These are phyloP conservation scores for Monoraphidium neglectum DNA, from an alignment of 139 green algal species.

Conservation along the genomic window DNA sequence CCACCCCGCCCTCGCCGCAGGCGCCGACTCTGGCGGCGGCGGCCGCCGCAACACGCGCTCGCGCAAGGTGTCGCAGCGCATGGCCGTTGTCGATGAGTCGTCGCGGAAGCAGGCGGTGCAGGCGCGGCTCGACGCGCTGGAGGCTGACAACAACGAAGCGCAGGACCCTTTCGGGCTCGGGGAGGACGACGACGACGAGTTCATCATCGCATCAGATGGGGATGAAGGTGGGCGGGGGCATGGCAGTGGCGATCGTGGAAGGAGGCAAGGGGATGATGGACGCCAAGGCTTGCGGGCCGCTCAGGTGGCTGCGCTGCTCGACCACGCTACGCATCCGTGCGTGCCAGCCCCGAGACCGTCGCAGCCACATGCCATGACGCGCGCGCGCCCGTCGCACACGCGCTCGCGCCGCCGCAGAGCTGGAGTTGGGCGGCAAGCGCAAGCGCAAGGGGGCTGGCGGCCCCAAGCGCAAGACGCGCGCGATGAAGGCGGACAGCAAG, in stretches of 20 bases:
- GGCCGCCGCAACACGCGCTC: slow-evolving; percentile 40
- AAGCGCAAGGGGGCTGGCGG: slow-evolving; percentile 52
- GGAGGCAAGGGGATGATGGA: background rate
- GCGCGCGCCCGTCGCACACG: background rate
- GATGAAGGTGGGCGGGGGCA: slow-evolving; percentile 36
- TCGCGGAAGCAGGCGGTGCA: slow-evolving; percentile 56
- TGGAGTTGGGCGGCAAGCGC: slow-evolving; percentile 47
- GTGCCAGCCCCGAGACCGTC: background rate
- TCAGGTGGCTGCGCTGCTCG: background rate
- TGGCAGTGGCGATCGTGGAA: background rate
- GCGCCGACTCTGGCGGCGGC: background rate
- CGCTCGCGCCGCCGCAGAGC: slow-evolving; percentile 16
- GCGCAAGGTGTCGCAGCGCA: slow-evolving; percentile 74
- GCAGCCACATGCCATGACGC: slow-evolving; percentile 6
- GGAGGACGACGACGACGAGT: slow-evolving; percentile 63
- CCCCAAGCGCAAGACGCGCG: slow-evolving; percentile 52
- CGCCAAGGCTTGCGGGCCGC: background rate
- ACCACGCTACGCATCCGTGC: background rate
- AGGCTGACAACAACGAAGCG: slow-evolving; percentile 67
- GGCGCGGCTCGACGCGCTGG: slow-evolving; percentile 74
- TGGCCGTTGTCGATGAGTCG: slow-evolving; percentile 67
- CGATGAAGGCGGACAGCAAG: slow-evolving; percentile 38
- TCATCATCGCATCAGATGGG: slow-evolving; percentile 44
- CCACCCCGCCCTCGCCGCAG: too few relatives aligned
- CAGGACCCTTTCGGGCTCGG: slow-evolving; percentile 44